Evolutionary conservation across 441 rosid genomes (phyloP).

Genomic region (Melastoma candidum): DNA sequence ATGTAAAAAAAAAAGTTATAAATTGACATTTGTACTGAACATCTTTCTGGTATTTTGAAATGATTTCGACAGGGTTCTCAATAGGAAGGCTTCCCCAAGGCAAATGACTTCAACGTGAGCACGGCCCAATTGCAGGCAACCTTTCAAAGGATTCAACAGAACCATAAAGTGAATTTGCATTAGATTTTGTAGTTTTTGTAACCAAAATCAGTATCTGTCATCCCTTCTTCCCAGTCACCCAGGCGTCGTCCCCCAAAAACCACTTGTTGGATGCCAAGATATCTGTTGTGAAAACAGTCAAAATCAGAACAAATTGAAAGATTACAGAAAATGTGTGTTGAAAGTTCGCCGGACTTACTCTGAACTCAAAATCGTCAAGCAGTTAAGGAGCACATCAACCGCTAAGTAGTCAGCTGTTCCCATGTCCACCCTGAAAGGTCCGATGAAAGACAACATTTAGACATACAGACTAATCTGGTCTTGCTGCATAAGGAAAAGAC

Average conservation of each 20-base stretch:
- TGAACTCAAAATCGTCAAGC: slow-evolving; percentile 84
- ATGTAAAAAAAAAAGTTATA: no score
- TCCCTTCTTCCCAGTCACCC: slow-evolving; percentile 96
- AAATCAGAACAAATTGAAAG: neutral
- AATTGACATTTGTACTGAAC: no score
- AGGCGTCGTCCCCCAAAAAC: slow-evolving; percentile 70
- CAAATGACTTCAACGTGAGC: no score
- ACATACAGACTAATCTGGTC: neutral
- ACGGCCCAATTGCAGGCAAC: no score
- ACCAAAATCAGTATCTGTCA: slow-evolving; percentile 67
- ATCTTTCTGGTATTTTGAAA: no score
- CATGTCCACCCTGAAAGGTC: slow-evolving; percentile 64
- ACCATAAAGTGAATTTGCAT: neutral
- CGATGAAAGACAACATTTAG: neutral
- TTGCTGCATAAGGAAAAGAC: neutral
- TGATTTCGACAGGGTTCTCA: no score
- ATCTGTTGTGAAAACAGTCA: slow-evolving; percentile 27
- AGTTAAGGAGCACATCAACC: slow-evolving; percentile 76
- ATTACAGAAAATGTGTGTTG: no score
- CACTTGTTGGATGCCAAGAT: slow-evolving; percentile 74
- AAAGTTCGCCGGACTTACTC: slow-evolving; percentile 41
- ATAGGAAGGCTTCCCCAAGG: no score
- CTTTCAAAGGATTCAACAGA: neutral
- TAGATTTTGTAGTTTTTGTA: slow-evolving; percentile 74
- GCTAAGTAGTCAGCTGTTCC: slow-evolving; percentile 81